Base-by-base conservation (phyloP, 352 stramenopile genomes). In the Pilasporangium apinafurcum region DNA sequence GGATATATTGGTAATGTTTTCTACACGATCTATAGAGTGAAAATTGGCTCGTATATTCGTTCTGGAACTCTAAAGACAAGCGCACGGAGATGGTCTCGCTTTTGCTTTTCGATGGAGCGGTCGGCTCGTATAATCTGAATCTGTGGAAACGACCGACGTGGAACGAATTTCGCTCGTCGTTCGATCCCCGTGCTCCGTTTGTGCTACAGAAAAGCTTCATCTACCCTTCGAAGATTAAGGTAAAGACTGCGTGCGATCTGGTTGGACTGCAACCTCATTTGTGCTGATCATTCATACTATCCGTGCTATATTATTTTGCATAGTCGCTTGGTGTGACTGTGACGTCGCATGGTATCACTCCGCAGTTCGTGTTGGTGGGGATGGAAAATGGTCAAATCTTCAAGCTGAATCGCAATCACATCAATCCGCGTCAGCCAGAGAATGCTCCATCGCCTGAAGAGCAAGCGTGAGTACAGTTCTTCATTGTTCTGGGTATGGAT, bases 21-120 rank as follows among this genome's bases (percentile, higher is more conserved):
- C 9, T 41, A 20, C 16, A 4, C 17, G n/a, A 44, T 14, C 10
- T 30, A 35, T 31, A 93, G 61, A 91, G 82, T 40, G 96, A 99
- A 48, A 98, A 98, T 60, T 98, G 86, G 89, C 62, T 98, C 8
- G 80, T 98, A 26, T 98, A 98, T 53, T 84, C 95, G 22, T 98
- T 91, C 69, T 98, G 92, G 77, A 99, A 98, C 63, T 52, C 68
- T 0, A 92, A 91, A 54, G 76, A 88, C 29, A 92, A 89, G 51
- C 79, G 77, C 39, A 91, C 76, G 1, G 80, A 92, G 43, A 33
- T 94, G 34, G 78, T 89, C 35, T 92, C 80, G 36, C 37, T 94
- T n/a, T 75, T 73, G 32, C 72, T 99, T 7, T 98, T 96, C 56
- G 96, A 99, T 39, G 95, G 96, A 34, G 96, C 97, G 29, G 95